These are phyloP conservation scores for Allium cepa DNA, from an alignment of 106 monocot genomes.

Conservation along the genomic window DNA sequence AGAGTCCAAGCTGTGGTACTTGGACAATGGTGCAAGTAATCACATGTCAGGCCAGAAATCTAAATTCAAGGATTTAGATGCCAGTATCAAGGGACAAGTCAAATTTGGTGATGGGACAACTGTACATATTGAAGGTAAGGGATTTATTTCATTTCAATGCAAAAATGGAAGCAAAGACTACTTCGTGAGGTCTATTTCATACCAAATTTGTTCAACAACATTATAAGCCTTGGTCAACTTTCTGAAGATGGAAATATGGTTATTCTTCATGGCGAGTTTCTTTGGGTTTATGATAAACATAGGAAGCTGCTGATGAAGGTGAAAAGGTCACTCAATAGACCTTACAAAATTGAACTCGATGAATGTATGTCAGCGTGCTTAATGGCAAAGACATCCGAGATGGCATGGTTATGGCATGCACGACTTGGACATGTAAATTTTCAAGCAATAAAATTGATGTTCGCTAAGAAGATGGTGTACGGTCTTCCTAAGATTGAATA, in stretches of 20 bases:
- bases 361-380: not conserved
- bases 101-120: no score
- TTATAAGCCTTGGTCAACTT: not conserved
- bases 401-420: constrained; percentile 5
- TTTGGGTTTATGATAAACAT: no score
- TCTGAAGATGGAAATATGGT: no score
- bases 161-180: not conserved
- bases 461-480: not conserved
- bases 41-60: no score
- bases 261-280: no score
- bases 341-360: not conserved
- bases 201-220: no score
- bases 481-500: not conserved
- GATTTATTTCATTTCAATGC: not conserved
- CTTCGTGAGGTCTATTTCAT: not conserved
- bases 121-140: not conserved
- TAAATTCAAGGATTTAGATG: no score
- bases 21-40: no score
- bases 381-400: not conserved
- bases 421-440: no score
- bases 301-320: no score
- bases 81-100: no score
- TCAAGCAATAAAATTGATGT: not conserved
- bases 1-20: not conserved
- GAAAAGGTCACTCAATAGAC: not conserved